A percentile compares a stretch with the other conserved stretches of the same genome.
phyloP scores from a whole-genome alignment of 495 filamentous ascomycete species.

The Tuber calosporum region DNA sequence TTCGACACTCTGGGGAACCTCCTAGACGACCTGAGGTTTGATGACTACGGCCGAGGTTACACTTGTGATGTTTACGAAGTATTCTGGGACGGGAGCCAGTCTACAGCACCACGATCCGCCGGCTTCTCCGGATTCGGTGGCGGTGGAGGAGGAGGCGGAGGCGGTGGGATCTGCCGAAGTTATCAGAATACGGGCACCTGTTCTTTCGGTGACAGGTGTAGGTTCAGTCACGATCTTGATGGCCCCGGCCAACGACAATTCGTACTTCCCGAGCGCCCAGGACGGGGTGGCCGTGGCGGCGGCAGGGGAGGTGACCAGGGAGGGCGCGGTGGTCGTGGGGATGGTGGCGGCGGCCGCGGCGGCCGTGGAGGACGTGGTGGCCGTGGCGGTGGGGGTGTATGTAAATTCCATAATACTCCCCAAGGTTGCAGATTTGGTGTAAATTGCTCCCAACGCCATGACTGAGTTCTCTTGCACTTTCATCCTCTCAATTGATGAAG shows the following conservation, averaged over 20 bases:
- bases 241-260: neutral
- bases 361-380: conserved; percentile 22
- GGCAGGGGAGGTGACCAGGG: conserved; percentile 20
- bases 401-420: conserved; percentile 7
- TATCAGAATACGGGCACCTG: conserved; percentile 24
- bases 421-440: conserved; percentile 8
- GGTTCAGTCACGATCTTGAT: conserved; percentile 17
- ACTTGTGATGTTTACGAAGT: conserved; percentile 18
- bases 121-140: conserved; percentile 10
- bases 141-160: conserved; percentile 10
- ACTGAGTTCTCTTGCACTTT: neutral
- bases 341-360: conserved; percentile 19
- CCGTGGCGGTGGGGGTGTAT: conserved; percentile 8
- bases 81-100: conserved; percentile 18
- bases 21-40: conserved; percentile 28
- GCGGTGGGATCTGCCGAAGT: conserved; percentile 9
- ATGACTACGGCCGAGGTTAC: conserved; percentile 22
- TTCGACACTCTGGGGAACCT: conserved; percentile 26
- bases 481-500: neutral
- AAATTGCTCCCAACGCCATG: neutral
- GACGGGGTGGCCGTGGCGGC: conserved; percentile 15
- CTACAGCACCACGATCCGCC: neutral
- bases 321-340: conserved; percentile 14
- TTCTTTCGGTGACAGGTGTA: conserved; percentile 19
- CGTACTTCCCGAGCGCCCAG: conserved; percentile 4